Evolutionary conservation across 1,284 basidiomycete genomes (phyloP).

Genomic region (Leccinum pachyderme): DNA sequence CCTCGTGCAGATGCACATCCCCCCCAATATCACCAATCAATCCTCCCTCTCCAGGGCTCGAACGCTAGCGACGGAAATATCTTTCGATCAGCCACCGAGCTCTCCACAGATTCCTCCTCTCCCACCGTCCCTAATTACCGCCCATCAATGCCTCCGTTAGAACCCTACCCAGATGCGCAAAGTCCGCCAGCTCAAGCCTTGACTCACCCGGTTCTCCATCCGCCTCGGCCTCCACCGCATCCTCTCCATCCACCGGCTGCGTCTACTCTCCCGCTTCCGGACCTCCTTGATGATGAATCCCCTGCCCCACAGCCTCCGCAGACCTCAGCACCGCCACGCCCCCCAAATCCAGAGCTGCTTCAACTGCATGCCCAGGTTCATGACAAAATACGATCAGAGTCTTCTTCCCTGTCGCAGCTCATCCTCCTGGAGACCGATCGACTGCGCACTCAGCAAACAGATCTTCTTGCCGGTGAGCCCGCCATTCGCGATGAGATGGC

Average conservation of each 20-base stretch:
- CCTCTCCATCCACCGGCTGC: slow-evolving; percentile 22
- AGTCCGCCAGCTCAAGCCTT: slow-evolving; percentile 17
- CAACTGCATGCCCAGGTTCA: slow-evolving; percentile 82
- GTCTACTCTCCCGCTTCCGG: slow-evolving; percentile 37
- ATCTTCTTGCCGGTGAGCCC: slow-evolving; percentile 86
- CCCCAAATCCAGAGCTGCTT: slow-evolving; percentile 86
- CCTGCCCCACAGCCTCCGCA: slow-evolving; percentile 30
- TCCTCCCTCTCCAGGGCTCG: slow-evolving; percentile 15
- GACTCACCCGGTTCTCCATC: slow-evolving; percentile 13
- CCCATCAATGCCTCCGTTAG: slow-evolving; percentile 21
- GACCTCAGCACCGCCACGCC: slow-evolving; percentile 67
- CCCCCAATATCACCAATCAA: slow-evolving; percentile 32
- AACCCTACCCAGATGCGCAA: slow-evolving; percentile 21
- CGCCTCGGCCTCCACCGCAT: slow-evolving; percentile 24
- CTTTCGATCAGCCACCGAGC: slow-evolving; percentile 23
- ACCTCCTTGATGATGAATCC: slow-evolving; percentile 53
- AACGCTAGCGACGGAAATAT: slow-evolving; percentile 19
- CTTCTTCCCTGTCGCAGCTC: slow-evolving; percentile 63
- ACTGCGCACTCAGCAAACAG: slow-evolving; percentile 75
- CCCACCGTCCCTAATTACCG: slow-evolving; percentile 33
- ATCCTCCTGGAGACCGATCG: slow-evolving; percentile 72
- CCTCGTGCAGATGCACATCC: slow-evolving; percentile 25
- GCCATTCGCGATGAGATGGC: slow-evolving; percentile 96
- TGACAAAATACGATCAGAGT: slow-evolving; percentile 69
- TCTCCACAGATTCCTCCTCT: slow-evolving; percentile 22